Conservation (phyloP, 75 land plant species). For the Cryptomeria japonica region DNA sequence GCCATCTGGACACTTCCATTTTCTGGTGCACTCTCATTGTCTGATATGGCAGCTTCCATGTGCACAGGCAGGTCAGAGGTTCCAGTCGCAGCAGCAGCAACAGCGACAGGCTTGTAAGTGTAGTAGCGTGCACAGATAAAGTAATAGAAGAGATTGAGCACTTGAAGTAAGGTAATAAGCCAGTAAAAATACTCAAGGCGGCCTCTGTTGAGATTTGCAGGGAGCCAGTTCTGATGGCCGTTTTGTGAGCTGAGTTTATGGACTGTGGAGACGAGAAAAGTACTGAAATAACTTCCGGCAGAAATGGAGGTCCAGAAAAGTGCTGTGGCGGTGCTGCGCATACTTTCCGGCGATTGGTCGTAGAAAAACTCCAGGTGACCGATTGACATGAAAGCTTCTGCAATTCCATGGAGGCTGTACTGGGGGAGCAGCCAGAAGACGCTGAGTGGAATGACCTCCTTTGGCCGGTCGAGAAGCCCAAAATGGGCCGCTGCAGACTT, state of each 20-base stretch:
- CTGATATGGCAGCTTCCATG: not conserved
- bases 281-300: constrained; percentile 61
- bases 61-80: not conserved
- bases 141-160: constrained; percentile 55
- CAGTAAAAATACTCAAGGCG: constrained; percentile 83
- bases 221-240: constrained; percentile 41
- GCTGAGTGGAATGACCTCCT: constrained; percentile 27
- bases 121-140: constrained; percentile 63
- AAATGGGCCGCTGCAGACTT: constrained; percentile 32
- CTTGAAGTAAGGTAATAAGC: constrained; percentile 66
- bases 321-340: constrained; percentile 79
- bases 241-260: constrained; percentile 34
- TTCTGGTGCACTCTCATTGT: not conserved
- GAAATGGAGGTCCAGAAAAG: constrained; percentile 64
- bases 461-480: constrained; percentile 36
- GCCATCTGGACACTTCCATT: not conserved
- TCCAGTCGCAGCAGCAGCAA: not conserved
- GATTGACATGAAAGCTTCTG: constrained; percentile 86
- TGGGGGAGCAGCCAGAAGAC: constrained; percentile 80
- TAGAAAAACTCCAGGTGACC: constrained; percentile 90
- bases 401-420: constrained; percentile 67
- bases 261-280: constrained; percentile 49
- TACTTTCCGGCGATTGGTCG: constrained; percentile 88
- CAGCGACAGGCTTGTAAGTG: constrained; percentile 54
- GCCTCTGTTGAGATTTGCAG: constrained; percentile 63